phyloP scores from a whole-genome alignment of 2,329 filamentous ascomycete species.

The Arthroderma sp. region DNA sequence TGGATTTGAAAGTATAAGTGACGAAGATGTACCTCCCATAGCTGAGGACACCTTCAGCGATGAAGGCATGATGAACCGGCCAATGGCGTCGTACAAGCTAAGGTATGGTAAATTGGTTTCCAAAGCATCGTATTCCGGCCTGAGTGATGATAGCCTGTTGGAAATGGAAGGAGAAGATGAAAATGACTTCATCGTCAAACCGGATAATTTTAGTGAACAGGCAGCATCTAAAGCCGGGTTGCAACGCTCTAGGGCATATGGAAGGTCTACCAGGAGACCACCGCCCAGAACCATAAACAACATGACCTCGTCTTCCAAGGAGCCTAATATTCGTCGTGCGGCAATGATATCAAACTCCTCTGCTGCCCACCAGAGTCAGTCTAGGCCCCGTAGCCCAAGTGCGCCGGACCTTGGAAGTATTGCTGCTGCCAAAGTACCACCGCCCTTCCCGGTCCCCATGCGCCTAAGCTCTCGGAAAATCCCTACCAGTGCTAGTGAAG shows the following conservation, averaged over 20 bases:
- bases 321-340: conserved; percentile 58
- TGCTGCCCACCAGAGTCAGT: conserved; percentile 49
- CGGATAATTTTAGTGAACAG: conserved; percentile 17
- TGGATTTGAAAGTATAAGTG: conserved; percentile 60
- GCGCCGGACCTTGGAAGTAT: conserved; percentile 30
- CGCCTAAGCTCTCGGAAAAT: conserved; percentile 74
- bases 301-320: conserved; percentile 31
- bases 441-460: conserved; percentile 85
- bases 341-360: conserved; percentile 72
- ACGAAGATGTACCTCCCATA: conserved; percentile 19
- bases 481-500: conserved; percentile 57
- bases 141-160: conserved; percentile 20
- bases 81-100: conserved; percentile 31
- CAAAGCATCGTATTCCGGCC: conserved; percentile 18
- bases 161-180: conserved; percentile 25
- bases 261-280: conserved; percentile 10
- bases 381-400: conserved; percentile 41
- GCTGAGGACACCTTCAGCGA: conserved; percentile 28
- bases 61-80: conserved; percentile 32
- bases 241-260: conserved; percentile 8
- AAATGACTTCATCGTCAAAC: background rate
- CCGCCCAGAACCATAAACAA: conserved; percentile 27
- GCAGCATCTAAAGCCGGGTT: conserved; percentile 8
- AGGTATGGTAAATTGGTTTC: conserved; percentile 31
- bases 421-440: conserved; percentile 27